Conservation (phyloP, 129 eudicot genomes). For the Chrysanthemum makinoi region DNA sequence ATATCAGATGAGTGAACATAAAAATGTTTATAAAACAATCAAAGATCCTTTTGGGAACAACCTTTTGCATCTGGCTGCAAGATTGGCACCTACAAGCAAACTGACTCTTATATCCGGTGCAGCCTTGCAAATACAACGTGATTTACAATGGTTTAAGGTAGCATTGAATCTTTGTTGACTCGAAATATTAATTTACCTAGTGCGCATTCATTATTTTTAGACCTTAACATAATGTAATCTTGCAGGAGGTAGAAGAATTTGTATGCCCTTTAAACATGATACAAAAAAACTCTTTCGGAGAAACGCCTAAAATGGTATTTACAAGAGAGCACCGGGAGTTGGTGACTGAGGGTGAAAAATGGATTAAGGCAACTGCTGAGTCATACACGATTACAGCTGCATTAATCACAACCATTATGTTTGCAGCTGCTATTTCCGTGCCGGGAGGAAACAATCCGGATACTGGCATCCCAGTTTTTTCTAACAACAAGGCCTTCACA, state of each 20-base stretch:
- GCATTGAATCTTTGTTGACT: background rate
- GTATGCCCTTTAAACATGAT: slow-evolving; percentile 6
- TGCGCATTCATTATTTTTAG: too few species aligned
- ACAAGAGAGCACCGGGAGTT: slow-evolving; percentile 21
- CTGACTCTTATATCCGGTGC: slow-evolving; percentile 19
- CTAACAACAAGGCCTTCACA: background rate
- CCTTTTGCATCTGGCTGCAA: slow-evolving; percentile 27
- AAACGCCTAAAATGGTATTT: slow-evolving; percentile 19
- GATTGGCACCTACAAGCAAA: slow-evolving; percentile 19
- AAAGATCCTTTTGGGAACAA: slow-evolving; percentile 16
- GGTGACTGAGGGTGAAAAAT: slow-evolving; percentile 21
- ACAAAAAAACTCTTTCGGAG: slow-evolving; percentile 5
- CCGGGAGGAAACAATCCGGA: slow-evolving; percentile 21
- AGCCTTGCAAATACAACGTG: slow-evolving; percentile 21
- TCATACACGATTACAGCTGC: slow-evolving; percentile 26
- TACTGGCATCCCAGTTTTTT: slow-evolving; percentile 7
- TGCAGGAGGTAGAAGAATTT: slow-evolving; percentile 18
- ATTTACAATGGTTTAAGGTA: slow-evolving; percentile 28
- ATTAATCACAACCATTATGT: slow-evolving; percentile 19
- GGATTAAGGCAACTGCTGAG: slow-evolving; percentile 16
- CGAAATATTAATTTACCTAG: background rate
- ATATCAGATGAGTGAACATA: slow-evolving; percentile 11
- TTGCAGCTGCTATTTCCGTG: slow-evolving; percentile 29
- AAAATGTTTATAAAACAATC: slow-evolving; percentile 4
- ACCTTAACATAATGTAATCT: background rate